Percentiles rank a stretch among this genome's conserved stretches.
Conservation (phyloP, 768 basidiomycete species). For the Xerocomellus dryophilus region DNA sequence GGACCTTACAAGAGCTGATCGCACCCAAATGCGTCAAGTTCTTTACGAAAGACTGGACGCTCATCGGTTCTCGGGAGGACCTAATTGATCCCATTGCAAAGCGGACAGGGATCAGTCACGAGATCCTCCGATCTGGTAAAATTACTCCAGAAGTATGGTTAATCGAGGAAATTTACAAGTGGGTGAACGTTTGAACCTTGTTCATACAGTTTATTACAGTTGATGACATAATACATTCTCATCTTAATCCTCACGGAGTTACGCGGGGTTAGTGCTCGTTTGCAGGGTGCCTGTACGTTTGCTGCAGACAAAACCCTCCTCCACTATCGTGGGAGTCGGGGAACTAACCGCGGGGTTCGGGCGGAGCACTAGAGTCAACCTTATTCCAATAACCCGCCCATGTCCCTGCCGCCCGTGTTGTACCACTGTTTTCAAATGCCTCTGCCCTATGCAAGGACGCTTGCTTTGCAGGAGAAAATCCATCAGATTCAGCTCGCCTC, state of each 20-base stretch:
- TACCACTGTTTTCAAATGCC: conserved; percentile 77
- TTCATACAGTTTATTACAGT: no score
- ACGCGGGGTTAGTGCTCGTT: no score
- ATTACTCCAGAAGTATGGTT: conserved; percentile 11
- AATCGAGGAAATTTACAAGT: no score
- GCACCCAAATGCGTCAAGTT: conserved; percentile 29
- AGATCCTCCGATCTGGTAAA: conserved; percentile 12
- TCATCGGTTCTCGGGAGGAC: conserved; percentile 13
- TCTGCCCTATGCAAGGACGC: conserved; percentile 67
- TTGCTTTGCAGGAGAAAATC: conserved; percentile 67
- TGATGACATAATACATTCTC: no score
- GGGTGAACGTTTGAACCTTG: no score
- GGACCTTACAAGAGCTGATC: conserved; percentile 32
- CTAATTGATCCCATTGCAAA: conserved; percentile 13
- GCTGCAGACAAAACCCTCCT: no score
- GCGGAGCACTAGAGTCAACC: no score
- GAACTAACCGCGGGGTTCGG: no score
- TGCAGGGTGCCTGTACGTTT: no score
- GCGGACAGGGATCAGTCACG: conserved; percentile 16
- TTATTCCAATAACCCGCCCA: neutral
- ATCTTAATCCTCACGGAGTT: no score
- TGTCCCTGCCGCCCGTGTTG: conserved; percentile 56
- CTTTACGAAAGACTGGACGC: conserved; percentile 25
- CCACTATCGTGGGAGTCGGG: no score
- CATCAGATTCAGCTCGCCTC: conserved; percentile 62